A percentile compares a stretch with the other conserved stretches of the same genome.
Evolutionary conservation across 2,329 filamentous ascomycete species (phyloP).

Genomic region (Pseudocercospora fijiensis): DNA sequence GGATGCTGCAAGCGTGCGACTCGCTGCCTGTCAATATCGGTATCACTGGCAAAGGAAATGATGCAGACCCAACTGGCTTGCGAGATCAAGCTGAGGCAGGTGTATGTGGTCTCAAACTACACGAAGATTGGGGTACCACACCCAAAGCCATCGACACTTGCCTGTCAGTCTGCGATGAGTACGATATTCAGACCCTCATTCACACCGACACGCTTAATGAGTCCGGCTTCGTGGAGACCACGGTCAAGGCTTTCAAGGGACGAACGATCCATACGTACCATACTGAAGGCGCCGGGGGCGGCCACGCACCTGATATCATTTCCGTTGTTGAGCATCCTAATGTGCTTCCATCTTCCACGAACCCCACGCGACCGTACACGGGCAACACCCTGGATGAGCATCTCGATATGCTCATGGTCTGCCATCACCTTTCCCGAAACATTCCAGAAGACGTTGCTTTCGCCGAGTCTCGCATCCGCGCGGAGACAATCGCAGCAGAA

Average conservation of each 20-base stretch:
- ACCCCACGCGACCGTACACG: conserved; percentile 88
- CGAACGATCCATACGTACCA: conserved; percentile 96
- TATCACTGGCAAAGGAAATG: conserved; percentile 92
- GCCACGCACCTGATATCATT: conserved; percentile 95
- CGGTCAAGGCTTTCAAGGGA: conserved; percentile 77
- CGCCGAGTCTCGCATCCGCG: conserved; percentile 88
- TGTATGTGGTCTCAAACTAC: conserved; percentile 85
- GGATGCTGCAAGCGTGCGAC: conserved; percentile 89
- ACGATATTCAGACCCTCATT: conserved; percentile 89
- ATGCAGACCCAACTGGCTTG: conserved; percentile 67
- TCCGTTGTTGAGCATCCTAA: conserved; percentile 84
- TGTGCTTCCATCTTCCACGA: conserved; percentile 86
- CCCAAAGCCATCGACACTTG: conserved; percentile 90
- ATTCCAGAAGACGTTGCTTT: conserved; percentile 96
- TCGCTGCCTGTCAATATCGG: conserved; percentile 79
- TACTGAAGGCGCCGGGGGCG: conserved; percentile 91
- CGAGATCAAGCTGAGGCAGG: conserved; percentile 80
- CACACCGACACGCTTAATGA: conserved; percentile 97
- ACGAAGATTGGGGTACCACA: conserved; percentile 94
- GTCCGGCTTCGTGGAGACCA: conserved; percentile 93
- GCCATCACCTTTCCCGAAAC: conserved; percentile 87
- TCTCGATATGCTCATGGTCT: conserved; percentile 98
- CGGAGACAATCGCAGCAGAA: conserved; percentile 94
- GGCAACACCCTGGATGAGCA: conserved; percentile 93
- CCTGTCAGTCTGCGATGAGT: conserved; percentile 75